A percentile compares a stretch with the other conserved stretches of the same genome.
phyloP scores from a whole-genome alignment of 2,329 filamentous ascomycete species.

The Purpureocillium lavendulum region DNA sequence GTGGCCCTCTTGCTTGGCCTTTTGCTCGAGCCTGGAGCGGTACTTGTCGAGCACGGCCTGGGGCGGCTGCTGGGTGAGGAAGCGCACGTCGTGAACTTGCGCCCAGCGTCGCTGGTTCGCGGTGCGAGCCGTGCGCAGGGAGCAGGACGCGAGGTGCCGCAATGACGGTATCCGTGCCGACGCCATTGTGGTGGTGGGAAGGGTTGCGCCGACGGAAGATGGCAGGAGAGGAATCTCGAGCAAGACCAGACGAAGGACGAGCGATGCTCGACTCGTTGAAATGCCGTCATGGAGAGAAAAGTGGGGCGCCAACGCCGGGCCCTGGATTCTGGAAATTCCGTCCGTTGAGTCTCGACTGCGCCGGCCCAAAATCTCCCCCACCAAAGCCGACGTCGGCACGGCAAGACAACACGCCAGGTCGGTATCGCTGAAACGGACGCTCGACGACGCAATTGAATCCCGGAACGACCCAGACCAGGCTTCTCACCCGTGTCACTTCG shows the following conservation, averaged over 20 bases:
- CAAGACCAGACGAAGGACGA: background rate
- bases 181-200: constrained; percentile 31
- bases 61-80: constrained; percentile 67
- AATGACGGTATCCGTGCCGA: constrained; percentile 38
- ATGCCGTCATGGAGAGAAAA: background rate
- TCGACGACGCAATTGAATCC: background rate
- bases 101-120: constrained; percentile 73
- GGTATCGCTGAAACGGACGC: too few species aligned
- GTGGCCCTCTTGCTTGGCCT: constrained; percentile 66
- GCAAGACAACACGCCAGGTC: background rate
- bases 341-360: too few species aligned
- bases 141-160: constrained; percentile 32
- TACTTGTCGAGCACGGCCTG: constrained; percentile 75
- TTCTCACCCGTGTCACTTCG: too few species aligned
- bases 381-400: constrained; percentile 1
- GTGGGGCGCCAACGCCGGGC: too few species aligned
- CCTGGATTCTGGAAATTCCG: too few species aligned
- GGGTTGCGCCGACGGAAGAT: constrained; percentile 1
- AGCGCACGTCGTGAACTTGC: constrained; percentile 85
- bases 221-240: constrained; percentile 2
- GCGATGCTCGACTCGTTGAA: background rate
- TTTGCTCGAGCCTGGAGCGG: constrained; percentile 71
- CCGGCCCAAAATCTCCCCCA: background rate
- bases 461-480: too few species aligned
- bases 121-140: constrained; percentile 21